A percentile compares a stretch with the other conserved stretches of the same genome.
These are phyloP conservation scores for Kwoniella newhampshirensis DNA, from an alignment of 768 basidiomycete genomes.

Conservation along the genomic window DNA sequence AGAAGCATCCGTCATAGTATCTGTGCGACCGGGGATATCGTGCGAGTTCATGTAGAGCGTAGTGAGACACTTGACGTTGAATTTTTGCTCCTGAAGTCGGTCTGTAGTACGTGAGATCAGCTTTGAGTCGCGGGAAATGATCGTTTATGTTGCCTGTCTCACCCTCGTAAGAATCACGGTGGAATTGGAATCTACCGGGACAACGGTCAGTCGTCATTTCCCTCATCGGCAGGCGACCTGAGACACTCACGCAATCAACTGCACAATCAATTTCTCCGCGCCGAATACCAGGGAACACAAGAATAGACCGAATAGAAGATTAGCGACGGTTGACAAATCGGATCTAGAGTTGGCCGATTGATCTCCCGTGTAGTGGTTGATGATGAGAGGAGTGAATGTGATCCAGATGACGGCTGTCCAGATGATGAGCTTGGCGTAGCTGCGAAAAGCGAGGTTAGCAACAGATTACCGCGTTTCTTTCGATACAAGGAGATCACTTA, in stretches of 20 bases:
- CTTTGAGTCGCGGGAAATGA: too few relatives aligned
- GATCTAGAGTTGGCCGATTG: constrained; percentile 41
- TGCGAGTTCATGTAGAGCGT: constrained; percentile 75
- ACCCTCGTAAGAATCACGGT: constrained; percentile 73
- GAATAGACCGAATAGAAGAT: constrained; percentile 71
- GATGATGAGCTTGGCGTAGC: constrained; percentile 66
- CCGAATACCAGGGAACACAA: constrained; percentile 69
- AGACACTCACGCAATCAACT: constrained; percentile 62
- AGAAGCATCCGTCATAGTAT: constrained; percentile 60
- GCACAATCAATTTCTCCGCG: constrained; percentile 81
- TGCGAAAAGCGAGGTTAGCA: constrained; percentile 24
- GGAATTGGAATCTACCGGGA: constrained; percentile 50
- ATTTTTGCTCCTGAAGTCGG: constrained; percentile 78
- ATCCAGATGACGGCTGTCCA: constrained; percentile 69
- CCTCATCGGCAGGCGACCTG: not conserved
- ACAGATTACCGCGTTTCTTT: constrained; percentile 32
- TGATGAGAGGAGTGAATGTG: constrained; percentile 69
- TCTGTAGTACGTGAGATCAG: constrained; percentile 57
- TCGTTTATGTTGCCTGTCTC: constrained; percentile 56
- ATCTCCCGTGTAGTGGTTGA: constrained; percentile 48
- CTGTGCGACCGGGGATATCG: constrained; percentile 65
- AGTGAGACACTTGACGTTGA: constrained; percentile 68
- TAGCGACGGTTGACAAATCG: constrained; percentile 62
- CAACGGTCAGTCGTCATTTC: not conserved
- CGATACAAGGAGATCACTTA: constrained; percentile 46